Evolutionary conservation across 129 eudicot species (phyloP).

Genomic region (Tagetes erecta): DNA sequence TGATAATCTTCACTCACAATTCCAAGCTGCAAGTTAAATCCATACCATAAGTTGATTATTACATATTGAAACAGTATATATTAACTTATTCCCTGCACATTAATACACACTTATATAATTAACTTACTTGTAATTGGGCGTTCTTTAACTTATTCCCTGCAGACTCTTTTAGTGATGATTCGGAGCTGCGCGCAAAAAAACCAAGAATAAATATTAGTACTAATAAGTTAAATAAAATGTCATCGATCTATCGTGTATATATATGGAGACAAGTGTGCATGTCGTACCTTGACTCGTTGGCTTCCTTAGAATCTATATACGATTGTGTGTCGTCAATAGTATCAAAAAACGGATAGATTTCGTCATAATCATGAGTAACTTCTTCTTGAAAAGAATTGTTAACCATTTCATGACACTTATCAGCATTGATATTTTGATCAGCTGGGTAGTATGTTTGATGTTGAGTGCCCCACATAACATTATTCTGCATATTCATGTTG

Average conservation of each 20-base stretch:
- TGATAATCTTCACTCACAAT: constrained; percentile 47
- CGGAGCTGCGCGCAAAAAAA: constrained; percentile 47
- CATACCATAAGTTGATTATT: constrained; percentile 11
- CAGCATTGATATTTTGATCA: constrained; percentile 17
- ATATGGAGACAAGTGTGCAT: background rate
- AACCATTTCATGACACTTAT: constrained; percentile 39
- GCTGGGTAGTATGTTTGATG: constrained; percentile 35
- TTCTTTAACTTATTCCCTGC: constrained; percentile 53
- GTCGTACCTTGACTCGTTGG: constrained; percentile 57
- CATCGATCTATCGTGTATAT: background rate
- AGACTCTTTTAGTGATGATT: constrained; percentile 59
- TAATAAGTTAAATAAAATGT: background rate
- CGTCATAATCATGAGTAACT: constrained; percentile 56
- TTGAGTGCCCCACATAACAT: constrained; percentile 45
- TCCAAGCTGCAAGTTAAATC: constrained; percentile 53
- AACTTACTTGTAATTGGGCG: constrained; percentile 50
- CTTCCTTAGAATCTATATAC: constrained; percentile 62
- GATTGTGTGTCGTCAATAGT: constrained; percentile 83
- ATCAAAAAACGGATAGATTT: constrained; percentile 70
- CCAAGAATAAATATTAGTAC: background rate
- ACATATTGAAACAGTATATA: background rate
- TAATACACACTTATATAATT: background rate
- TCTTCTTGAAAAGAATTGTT: constrained; percentile 47
- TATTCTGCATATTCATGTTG: constrained; percentile 16
- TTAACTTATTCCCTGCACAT: background rate